Evolutionary conservation across 768 basidiomycete genomes (phyloP).

Genomic region (Suillus subaureus): DNA sequence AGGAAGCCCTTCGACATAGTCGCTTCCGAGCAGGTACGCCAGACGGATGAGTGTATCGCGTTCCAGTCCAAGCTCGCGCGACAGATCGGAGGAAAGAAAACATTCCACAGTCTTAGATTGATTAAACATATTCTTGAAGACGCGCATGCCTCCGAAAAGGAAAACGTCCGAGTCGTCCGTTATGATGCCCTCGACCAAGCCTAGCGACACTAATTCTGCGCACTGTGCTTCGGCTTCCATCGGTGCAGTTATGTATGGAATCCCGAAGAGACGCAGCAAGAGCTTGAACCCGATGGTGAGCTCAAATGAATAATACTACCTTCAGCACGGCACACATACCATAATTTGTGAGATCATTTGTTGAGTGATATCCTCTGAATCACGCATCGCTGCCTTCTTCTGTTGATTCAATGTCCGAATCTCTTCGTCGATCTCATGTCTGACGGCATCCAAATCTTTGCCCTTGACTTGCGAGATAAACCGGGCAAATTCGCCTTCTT

Average conservation of each 20-base stretch:
- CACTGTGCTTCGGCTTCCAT: constrained; percentile 99
- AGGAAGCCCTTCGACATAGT: constrained; percentile 91
- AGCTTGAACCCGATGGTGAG: constrained; percentile 47
- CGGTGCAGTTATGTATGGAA: constrained; percentile 97
- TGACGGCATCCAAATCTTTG: constrained; percentile 76
- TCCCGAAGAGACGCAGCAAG: constrained; percentile 91
- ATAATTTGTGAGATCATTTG: constrained; percentile 91
- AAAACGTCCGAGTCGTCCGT: constrained; percentile 99
- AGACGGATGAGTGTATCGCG: constrained; percentile 85
- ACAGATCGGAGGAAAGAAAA: constrained; percentile 82
- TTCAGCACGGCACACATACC: constrained; percentile 39
- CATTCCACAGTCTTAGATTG: constrained; percentile 99
- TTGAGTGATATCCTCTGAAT: constrained; percentile 93
- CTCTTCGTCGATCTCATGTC: constrained; percentile 90
- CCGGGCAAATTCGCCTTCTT: constrained; percentile 88
- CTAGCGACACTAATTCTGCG: constrained; percentile 82
- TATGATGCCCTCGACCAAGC: constrained; percentile 94
- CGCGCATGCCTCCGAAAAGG: constrained; percentile 92
- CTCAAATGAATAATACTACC: constrained; percentile 2
- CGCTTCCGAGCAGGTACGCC: constrained; percentile 94
- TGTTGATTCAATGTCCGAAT: constrained; percentile 80
- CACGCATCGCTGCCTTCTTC: constrained; percentile 86
- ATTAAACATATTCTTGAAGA: constrained; percentile 99
- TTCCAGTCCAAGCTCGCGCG: constrained; percentile 84
- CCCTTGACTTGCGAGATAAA: constrained; percentile 93